phyloP scores from a whole-genome alignment of 192 early-diverging fungal species.

The Dispira simplex region DNA sequence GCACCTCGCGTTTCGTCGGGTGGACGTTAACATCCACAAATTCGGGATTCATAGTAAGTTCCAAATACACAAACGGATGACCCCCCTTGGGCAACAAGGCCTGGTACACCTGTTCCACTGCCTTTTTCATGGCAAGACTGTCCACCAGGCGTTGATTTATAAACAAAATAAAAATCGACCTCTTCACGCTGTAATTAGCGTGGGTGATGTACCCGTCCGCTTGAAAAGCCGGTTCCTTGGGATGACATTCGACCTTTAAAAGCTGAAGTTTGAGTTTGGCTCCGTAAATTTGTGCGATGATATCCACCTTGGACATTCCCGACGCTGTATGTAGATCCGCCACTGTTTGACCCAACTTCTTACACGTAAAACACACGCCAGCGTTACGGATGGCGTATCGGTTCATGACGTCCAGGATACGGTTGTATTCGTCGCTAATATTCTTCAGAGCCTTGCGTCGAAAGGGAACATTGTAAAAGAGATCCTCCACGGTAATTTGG shows the following conservation, averaged over 20 bases:
- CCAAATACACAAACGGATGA: constrained; percentile 84
- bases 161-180: constrained; percentile 76
- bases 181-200: constrained; percentile 76
- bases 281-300: constrained; percentile 78
- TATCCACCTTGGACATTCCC: constrained; percentile 43
- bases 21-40: constrained; percentile 98
- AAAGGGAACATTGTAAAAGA: constrained; percentile 88
- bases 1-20: constrained; percentile 90
- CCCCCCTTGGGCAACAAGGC: constrained; percentile 70
- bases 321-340: constrained; percentile 65
- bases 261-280: constrained; percentile 62
- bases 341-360: constrained; percentile 49
- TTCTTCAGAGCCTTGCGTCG: constrained; percentile 76
- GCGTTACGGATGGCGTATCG: constrained; percentile 90
- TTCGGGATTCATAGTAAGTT: constrained; percentile 68
- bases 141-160: constrained; percentile 83
- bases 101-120: constrained; percentile 68
- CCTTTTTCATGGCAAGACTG: constrained; percentile 56
- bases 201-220: constrained; percentile 76
- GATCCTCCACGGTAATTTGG: constrained; percentile 81
- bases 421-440: constrained; percentile 74
- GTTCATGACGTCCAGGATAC: constrained; percentile 77
- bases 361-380: constrained; percentile 71
- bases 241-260: constrained; percentile 37
- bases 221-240: constrained; percentile 34